A percentile compares a stretch with the other conserved stretches of the same genome.
These are phyloP conservation scores for Candida qinlingensis DNA, from an alignment of 805 yeast genomes.

Conservation along the genomic window DNA sequence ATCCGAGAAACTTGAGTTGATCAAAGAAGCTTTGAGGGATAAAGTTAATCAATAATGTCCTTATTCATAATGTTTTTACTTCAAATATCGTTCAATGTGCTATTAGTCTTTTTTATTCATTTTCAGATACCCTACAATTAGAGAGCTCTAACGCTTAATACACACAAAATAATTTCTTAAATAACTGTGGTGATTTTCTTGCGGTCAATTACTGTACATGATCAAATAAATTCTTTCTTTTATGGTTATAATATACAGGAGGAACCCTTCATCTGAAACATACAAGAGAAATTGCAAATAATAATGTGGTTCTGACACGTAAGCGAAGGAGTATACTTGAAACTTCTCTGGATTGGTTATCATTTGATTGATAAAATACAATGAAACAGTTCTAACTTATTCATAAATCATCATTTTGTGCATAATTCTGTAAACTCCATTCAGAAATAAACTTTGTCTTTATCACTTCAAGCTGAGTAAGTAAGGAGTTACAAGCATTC, in stretches of 20 bases:
- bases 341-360: no score
- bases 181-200: no score
- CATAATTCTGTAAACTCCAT: conserved; percentile 84
- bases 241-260: background rate
- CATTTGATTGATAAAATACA: background rate
- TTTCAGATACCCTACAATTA: conserved; percentile 4
- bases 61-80: background rate
- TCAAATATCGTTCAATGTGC: background rate
- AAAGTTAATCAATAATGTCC: conserved; percentile 13
- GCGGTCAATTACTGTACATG: no score
- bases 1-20: conserved; percentile 43
- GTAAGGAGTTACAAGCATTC: conserved; percentile 82
- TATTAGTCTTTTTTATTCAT: background rate
- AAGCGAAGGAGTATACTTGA: no score
- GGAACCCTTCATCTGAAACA: background rate
- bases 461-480: conserved; percentile 70
- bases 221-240: no score
- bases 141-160: background rate
- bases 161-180: no score
- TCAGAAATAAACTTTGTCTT: conserved; percentile 81
- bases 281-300: background rate
- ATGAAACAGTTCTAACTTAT: background rate
- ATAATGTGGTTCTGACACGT: no score
- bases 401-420: conserved; percentile 30
- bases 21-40: conserved; percentile 60